Percentiles rank a stretch among this genome's conserved stretches.
phyloP scores from a whole-genome alignment of 2,329 filamentous ascomycete genomes.

The Aureobasidium leucospermi region DNA sequence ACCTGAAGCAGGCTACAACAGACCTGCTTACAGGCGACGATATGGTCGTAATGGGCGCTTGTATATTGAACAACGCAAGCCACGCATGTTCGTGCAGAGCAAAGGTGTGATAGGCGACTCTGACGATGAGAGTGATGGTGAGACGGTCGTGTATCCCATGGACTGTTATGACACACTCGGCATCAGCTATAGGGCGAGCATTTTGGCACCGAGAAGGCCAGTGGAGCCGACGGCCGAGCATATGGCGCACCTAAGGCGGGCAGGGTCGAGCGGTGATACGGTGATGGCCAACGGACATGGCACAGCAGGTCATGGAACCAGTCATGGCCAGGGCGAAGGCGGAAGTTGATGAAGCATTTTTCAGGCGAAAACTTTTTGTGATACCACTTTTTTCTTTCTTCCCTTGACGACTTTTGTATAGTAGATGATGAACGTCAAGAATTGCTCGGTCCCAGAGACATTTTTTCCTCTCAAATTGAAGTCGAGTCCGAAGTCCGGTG shows the following conservation, averaged over 20 bases:
- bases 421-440: slow-evolving; percentile 96
- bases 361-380: slow-evolving; percentile 13
- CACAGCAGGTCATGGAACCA: slow-evolving; percentile 15
- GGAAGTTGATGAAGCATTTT: slow-evolving; percentile 9
- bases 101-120: slow-evolving; percentile 60
- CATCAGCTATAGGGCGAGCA: slow-evolving; percentile 50
- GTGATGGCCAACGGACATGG: slow-evolving; percentile 14
- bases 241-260: slow-evolving; percentile 5
- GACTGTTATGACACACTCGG: slow-evolving; percentile 58
- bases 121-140: slow-evolving; percentile 76
- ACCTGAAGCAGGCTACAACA: slow-evolving; percentile 13
- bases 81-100: slow-evolving; percentile 21
- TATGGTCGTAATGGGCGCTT: slow-evolving; percentile 77
- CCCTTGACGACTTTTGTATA: slow-evolving; percentile 47
- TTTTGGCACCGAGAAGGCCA: slow-evolving; percentile 24
- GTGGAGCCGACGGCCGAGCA: slow-evolving; percentile 10
- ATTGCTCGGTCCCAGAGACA: slow-evolving; percentile 32
- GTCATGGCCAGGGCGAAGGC: slow-evolving; percentile 1
- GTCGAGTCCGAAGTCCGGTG: not conserved
- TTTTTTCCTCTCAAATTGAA: not conserved
- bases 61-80: slow-evolving; percentile 63
- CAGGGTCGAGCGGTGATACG: slow-evolving; percentile 14
- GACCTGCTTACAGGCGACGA: slow-evolving; percentile 70
- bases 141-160: slow-evolving; percentile 64
- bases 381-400: slow-evolving; percentile 6